Evolutionary conservation across 2,329 filamentous ascomycete species (phyloP).

Genomic region (Aspergillus fumigatus): DNA sequence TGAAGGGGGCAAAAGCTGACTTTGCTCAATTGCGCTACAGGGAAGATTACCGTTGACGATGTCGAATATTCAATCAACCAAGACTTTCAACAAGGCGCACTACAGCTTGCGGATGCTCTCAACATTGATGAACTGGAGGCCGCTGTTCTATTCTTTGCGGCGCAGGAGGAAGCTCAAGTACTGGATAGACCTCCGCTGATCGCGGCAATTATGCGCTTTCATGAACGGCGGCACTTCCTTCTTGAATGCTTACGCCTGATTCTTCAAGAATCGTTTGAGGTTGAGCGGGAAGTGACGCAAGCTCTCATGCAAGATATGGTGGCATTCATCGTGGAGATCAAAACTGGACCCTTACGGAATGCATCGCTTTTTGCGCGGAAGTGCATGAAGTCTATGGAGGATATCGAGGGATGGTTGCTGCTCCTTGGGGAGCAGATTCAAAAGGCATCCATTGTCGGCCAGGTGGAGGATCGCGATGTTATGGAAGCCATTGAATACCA

Average conservation of each 20-base stretch:
- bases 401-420: conserved; percentile 72
- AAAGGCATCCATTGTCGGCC: conserved; percentile 69
- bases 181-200: conserved; percentile 71
- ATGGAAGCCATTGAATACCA: conserved; percentile 78
- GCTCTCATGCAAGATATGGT: conserved; percentile 54
- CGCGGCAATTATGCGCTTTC: conserved; percentile 79
- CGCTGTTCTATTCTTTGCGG: conserved; percentile 68
- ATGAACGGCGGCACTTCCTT: conserved; percentile 76
- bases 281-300: conserved; percentile 54
- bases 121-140: conserved; percentile 87
- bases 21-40: conserved; percentile 41
- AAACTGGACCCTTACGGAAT: conserved; percentile 43
- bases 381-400: conserved; percentile 71
- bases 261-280: conserved; percentile 62
- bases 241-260: conserved; percentile 80
- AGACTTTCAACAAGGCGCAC: conserved; percentile 76
- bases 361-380: conserved; percentile 64
- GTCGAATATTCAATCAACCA: conserved; percentile 77
- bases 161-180: conserved; percentile 62
- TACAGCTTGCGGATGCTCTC: conserved; percentile 80
- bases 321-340: conserved; percentile 55
- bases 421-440: conserved; percentile 71
- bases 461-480: conserved; percentile 59
- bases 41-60: conserved; percentile 68
- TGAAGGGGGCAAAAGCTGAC: conserved; percentile 14